Evolutionary conservation across 108 stramenopile species (phyloP), one percentile per base, ranked within the genome.

Genomic region (Discostella pseudostelligera): DNA sequence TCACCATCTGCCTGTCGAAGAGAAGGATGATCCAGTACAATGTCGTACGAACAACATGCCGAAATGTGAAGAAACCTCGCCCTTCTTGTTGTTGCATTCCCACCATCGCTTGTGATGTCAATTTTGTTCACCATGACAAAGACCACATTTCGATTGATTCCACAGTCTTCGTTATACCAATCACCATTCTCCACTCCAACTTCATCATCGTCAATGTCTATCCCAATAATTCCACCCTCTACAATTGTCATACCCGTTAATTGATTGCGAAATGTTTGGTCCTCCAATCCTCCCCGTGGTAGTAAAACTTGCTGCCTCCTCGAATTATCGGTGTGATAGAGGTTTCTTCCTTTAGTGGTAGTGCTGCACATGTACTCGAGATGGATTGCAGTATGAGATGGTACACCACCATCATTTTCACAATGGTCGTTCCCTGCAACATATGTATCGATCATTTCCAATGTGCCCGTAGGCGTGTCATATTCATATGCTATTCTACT

Each of bases 331-430:
- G 37, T 36, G 11, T 16, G 3, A 3, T 55, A 66, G 32, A 45
- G 29, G 6, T 24, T 39, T 32, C 65, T 66, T 11, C 17, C 47
- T 19, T 36, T 26, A 1, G 37, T n/a, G 29, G 39, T 66, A n/a
- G 11, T 55, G 32, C 65, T 66, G 20, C 65, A 66, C 54, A 66
- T 66, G 54, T 66, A 66, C 0, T 7, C 5, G 0, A 66, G 65
- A 45, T 35, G 39, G 14, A 66, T 56, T 26, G 49, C 44, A 16
- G 54, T 21, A 12, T 2, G 49, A 32, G 32, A 32, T 32, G 5
- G 3, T 32, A 32, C 5, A 32, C 32, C 32, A 32, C 25, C 58
- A 43, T 26, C 36, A 32, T 32, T 32, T 3, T 32, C 32, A 32
- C 4, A 4, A 32, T 32, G 4, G 5, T 32, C 32, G 4, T 32